Percentiles rank a stretch among this genome's conserved stretches.
Evolutionary conservation across 768 basidiomycete species (phyloP).

Genomic region (Leucosporidium creatinivorum): DNA sequence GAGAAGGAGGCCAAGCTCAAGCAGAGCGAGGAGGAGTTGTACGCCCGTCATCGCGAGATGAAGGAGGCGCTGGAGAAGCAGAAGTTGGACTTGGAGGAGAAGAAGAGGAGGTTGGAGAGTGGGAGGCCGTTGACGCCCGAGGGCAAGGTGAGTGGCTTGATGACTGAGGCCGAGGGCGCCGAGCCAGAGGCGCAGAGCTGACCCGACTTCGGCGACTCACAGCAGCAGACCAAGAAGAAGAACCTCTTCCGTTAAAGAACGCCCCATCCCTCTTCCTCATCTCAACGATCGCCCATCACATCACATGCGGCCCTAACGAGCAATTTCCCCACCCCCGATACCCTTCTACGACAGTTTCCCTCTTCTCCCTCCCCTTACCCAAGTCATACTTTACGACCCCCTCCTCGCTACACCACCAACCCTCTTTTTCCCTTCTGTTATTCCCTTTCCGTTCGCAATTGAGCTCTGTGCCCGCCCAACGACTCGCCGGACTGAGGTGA

Average conservation of each 20-base stretch:
- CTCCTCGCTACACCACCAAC: no score
- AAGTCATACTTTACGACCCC: no score
- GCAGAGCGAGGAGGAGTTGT: slow-evolving; percentile 97
- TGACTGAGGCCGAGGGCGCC: not conserved
- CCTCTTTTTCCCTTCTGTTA: not conserved
- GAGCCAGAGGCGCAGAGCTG: no score
- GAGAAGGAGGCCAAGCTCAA: slow-evolving; percentile 99
- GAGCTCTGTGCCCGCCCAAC: no score
- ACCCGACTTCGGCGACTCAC: not conserved
- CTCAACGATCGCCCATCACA: no score
- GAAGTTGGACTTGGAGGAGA: slow-evolving; percentile 88
- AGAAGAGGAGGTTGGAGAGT: slow-evolving; percentile 80
- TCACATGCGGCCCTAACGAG: no score
- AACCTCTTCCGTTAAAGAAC: slow-evolving; percentile 21
- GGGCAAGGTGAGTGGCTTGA: slow-evolving; percentile 51
- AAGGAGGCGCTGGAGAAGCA: slow-evolving; percentile 98
- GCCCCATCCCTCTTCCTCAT: no score
- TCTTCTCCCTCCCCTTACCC: no score
- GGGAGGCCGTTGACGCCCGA: slow-evolving; percentile 93
- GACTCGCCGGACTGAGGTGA: no score
- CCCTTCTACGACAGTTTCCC: no score
- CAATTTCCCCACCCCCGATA: no score
- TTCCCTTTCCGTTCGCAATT: not conserved
- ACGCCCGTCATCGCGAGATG: slow-evolving; percentile 98
- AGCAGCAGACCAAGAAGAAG: slow-evolving; percentile 29